Base-by-base conservation (phyloP, 176 grass and related monocot species). In the Secale cereale region DNA sequence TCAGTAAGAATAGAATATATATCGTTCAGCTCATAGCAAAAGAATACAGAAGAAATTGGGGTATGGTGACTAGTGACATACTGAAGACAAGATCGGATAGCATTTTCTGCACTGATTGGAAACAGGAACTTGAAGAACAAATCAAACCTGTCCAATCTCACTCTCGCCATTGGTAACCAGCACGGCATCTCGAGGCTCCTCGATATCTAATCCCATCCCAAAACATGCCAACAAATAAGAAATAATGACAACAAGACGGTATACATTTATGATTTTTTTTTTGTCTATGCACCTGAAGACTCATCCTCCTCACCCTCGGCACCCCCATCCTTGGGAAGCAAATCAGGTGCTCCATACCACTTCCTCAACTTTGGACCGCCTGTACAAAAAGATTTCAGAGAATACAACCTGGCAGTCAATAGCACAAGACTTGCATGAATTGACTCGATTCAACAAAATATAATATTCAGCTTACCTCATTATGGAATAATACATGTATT, bases 291-390 rank as follows among this genome's bases (percentile, higher is more conserved):
- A 98, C 93, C 96, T 95, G 83, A 85, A 87, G 83, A 81, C n/a
- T 92, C 93, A 77, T 86, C 87, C 57, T 93, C 86, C 54, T 91
- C 73, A 74, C 72, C 78, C 86, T 93, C 82, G 0, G 60, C 81
- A 30, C 37, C 63, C 70, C 91, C 91, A 83, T 98, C 95, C 83
- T 95, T 93, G 54, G 93, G 89, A 64, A 93, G 89, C 72, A 92
- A 69, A 85, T 95, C 93, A 2, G 93, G 92, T 37, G 93, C 96
- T 35, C 96, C 96, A 37, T 95, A 95, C 93, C 96, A 98, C 85
- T 87, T 94, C 81, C 96, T 98, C 79, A 98, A 85, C 87, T 98
- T 98, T 79, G 96, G 96, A 4, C 96, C 96, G 6, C 91, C 96
- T 98, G 82, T 25, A 75, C 20, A 87, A 50, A 74, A 65, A 50